phyloP scores from a whole-genome alignment of 2,329 filamentous ascomycete species.

The Pyricularia sp. region DNA sequence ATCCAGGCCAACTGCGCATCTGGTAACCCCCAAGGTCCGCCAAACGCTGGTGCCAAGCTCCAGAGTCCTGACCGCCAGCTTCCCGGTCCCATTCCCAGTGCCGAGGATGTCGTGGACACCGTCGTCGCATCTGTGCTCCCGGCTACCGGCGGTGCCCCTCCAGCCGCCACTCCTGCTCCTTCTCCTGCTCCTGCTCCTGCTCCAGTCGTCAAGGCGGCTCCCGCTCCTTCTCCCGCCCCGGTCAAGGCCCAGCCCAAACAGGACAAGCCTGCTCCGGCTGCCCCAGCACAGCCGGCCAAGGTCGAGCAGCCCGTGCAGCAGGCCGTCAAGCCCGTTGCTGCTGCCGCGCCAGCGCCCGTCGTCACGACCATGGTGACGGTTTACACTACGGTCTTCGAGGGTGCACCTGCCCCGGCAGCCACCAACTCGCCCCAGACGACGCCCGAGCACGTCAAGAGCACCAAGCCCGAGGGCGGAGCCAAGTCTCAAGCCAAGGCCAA shows the following conservation, averaged over 20 bases:
- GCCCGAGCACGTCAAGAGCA: neutral
- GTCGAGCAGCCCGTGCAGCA: neutral
- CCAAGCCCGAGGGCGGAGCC: neutral
- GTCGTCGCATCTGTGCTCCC: neutral
- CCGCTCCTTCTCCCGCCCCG: neutral
- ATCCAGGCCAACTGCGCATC: slow-evolving; percentile 34
- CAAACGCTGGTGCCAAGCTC: slow-evolving; percentile 28
- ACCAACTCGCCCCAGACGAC: neutral
- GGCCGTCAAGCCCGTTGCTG: neutral
- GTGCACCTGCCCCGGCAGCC: neutral
- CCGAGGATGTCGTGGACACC: neutral
- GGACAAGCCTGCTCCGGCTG: too few species aligned
- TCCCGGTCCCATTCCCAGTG: slow-evolving; percentile 23
- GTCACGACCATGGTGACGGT: neutral
- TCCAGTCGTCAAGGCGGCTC: too few species aligned
- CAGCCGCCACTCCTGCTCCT: neutral
- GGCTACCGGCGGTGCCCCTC: neutral
- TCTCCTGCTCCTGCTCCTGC: neutral
- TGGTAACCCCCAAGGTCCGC: slow-evolving; percentile 36
- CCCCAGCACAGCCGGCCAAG: neutral
- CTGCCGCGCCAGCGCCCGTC: neutral
- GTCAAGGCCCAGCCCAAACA: too few species aligned
- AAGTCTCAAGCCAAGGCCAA: neutral
- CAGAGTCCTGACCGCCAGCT: slow-evolving; percentile 19
- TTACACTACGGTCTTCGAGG: neutral